Evolutionary conservation across 306 rosid species (phyloP).

Genomic region (Hippophae rhamnoides): DNA sequence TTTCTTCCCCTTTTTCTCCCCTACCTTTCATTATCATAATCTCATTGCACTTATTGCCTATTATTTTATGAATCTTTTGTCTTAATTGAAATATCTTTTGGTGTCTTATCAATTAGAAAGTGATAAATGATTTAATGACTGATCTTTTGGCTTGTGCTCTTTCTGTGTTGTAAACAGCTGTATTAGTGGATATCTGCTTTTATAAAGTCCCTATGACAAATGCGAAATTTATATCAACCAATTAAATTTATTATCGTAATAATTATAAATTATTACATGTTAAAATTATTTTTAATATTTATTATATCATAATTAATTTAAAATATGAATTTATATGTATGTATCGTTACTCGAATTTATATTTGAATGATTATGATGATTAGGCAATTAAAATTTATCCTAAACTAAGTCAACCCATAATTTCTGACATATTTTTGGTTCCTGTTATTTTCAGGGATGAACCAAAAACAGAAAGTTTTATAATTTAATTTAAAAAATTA

Average conservation of each 20-base stretch:
- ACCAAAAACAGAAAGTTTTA: constrained; percentile 42
- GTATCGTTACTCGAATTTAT: neutral
- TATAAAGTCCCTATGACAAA: constrained; percentile 21
- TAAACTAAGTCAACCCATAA: constrained; percentile 45
- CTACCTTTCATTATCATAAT: constrained; percentile 22
- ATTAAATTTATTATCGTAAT: no score
- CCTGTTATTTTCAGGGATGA: constrained; percentile 29
- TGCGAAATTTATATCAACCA: no score
- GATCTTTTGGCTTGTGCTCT: constrained; percentile 54
- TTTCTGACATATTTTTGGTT: constrained; percentile 35
- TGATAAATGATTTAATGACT: constrained; percentile 36
- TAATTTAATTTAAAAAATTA: no score
- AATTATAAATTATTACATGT: no score
- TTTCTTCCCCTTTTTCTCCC: constrained; percentile 8
- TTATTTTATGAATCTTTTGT: constrained; percentile 29
- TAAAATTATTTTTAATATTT: no score
- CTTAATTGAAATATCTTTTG: constrained; percentile 28
- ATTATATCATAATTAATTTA: no score
- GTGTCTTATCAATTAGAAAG: constrained; percentile 54
- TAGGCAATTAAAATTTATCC: constrained; percentile 32
- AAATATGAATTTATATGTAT: no score
- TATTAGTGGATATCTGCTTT: constrained; percentile 47
- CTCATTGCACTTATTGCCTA: constrained; percentile 24
- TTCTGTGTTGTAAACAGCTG: constrained; percentile 91
- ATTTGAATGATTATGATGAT: constrained; percentile 39